A percentile compares a stretch with the other conserved stretches of the same genome.
Evolutionary conservation across 768 basidiomycete species (phyloP).

Genomic region (Leucocoprinus birnbaumii): DNA sequence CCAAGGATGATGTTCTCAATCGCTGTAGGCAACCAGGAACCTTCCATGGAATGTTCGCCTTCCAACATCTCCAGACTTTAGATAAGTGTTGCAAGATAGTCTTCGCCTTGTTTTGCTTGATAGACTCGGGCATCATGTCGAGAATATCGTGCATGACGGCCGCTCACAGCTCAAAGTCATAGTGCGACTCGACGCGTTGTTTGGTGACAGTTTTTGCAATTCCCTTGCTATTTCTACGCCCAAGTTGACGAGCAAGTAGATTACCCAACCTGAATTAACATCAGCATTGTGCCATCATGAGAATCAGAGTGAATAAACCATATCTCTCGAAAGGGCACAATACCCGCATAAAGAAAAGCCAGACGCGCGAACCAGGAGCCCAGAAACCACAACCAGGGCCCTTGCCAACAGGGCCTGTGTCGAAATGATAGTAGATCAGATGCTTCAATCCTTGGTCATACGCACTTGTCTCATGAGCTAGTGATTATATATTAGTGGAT

Average conservation of each 20-base stretch:
- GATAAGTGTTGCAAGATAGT: constrained; percentile 97
- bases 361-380: constrained; percentile 99
- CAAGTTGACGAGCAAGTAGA: constrained; percentile 95
- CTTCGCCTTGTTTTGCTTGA: constrained; percentile 99
- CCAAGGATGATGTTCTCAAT: constrained; percentile 99
- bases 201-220: constrained; percentile 98
- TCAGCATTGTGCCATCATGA: not conserved
- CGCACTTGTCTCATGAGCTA: constrained; percentile 98
- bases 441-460: constrained; percentile 99
- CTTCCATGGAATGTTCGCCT: constrained; percentile 98
- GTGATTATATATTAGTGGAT: constrained; percentile 10
- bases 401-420: constrained; percentile 98
- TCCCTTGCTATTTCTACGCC: constrained; percentile 95
- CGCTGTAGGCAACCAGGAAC: constrained; percentile 98
- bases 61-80: constrained; percentile 98
- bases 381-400: constrained; percentile 99
- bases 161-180: constrained; percentile 94
- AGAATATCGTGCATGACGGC: constrained; percentile 99
- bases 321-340: constrained; percentile 93
- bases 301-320: constrained; percentile 54
- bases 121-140: constrained; percentile 99
- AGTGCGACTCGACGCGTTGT: constrained; percentile 98
- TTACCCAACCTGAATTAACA: constrained; percentile 71
- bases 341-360: constrained; percentile 99
- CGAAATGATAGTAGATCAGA: constrained; percentile 97